Percentiles rank a stretch among this genome's conserved stretches.
These are phyloP conservation scores for Punctularia strigosozonata DNA, from an alignment of 768 basidiomycete species.

Conservation along the genomic window DNA sequence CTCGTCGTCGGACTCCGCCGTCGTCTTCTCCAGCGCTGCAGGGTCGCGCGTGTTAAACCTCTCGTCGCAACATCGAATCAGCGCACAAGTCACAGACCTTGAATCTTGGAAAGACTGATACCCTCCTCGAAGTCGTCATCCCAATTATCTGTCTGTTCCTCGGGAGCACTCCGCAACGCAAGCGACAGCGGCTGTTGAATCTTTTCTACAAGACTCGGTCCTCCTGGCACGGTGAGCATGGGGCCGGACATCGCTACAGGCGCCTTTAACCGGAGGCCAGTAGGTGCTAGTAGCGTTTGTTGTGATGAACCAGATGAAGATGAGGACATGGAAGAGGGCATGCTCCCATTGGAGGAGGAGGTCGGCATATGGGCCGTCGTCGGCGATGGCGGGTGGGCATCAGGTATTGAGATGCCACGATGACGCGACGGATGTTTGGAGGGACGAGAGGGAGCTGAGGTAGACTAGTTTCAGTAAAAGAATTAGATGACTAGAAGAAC, in stretches of 20 bases:
- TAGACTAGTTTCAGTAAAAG: conserved; percentile 4
- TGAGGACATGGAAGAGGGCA: conserved; percentile 9
- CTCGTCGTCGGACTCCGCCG: conserved; percentile 47
- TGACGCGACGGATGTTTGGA: conserved; percentile 47
- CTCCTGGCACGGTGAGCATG: too few species aligned
- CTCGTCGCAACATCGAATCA: too few species aligned
- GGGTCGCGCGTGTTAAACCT: not conserved
- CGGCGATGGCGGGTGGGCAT: conserved; percentile 9
- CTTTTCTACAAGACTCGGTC: too few species aligned
- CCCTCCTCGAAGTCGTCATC: conserved; percentile 97
- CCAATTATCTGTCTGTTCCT: conserved; percentile 93
- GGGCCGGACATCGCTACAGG: too few species aligned
- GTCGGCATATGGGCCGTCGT: conserved; percentile 29
- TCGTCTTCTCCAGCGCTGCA: conserved; percentile 51
- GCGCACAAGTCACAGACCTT: conserved; percentile 26
- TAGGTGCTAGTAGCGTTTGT: too few species aligned
- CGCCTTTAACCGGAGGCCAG: too few species aligned
- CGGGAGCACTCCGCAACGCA: conserved; percentile 53
- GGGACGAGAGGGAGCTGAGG: conserved; percentile 57
- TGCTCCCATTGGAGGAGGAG: conserved; percentile 15
- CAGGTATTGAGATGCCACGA: too few species aligned
- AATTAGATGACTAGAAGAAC: conserved; percentile 3
- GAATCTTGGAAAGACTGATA: conserved; percentile 77
- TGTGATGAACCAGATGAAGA: conserved; percentile 5
- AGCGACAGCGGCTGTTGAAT: too few species aligned